phyloP scores from a whole-genome alignment of 768 basidiomycete species.

The Pleurotus salmoneostramineus region DNA sequence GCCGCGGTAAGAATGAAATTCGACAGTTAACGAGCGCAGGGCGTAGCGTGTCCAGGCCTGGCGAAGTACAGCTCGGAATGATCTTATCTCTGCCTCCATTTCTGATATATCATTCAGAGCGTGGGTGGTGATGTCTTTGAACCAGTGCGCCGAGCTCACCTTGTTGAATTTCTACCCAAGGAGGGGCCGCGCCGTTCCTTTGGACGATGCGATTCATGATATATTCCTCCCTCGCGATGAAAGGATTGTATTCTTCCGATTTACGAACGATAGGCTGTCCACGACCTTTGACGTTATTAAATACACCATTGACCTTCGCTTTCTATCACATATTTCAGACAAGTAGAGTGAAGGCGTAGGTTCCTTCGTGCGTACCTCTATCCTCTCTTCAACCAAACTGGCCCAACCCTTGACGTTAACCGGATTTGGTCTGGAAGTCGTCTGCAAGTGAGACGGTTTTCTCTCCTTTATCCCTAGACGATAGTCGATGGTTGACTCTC shows the following conservation, averaged over 20 bases:
- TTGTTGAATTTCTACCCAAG: slow-evolving; percentile 82
- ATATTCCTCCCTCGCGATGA: slow-evolving; percentile 74
- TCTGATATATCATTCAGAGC: slow-evolving; percentile 33
- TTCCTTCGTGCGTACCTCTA: slow-evolving; percentile 50
- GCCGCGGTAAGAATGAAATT: slow-evolving; percentile 1
- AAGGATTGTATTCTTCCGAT: slow-evolving; percentile 43
- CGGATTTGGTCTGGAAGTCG: slow-evolving; percentile 42
- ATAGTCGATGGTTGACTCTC: slow-evolving; percentile 77
- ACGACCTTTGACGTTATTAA: slow-evolving; percentile 68
- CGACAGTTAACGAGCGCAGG: slow-evolving; percentile 50
- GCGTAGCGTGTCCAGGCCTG: slow-evolving; percentile 76
- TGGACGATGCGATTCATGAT: slow-evolving; percentile 85
- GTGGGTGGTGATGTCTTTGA: too few relatives aligned
- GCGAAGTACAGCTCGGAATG: slow-evolving; percentile 62
- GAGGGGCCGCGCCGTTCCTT: slow-evolving; percentile 76
- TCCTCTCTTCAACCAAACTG: slow-evolving; percentile 71
- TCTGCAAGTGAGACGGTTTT: slow-evolving; percentile 16
- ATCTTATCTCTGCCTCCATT: slow-evolving; percentile 55
- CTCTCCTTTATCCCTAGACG: slow-evolving; percentile 46
- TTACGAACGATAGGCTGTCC: slow-evolving; percentile 35
- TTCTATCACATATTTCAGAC: slow-evolving; percentile 31
- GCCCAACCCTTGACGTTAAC: slow-evolving; percentile 71
- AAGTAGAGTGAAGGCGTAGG: too few relatives aligned
- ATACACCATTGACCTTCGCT: slow-evolving; percentile 64
- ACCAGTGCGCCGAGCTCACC: slow-evolving; percentile 27